Conservation (phyloP, 495 filamentous ascomycete species). For the Bacidia rubella region DNA sequence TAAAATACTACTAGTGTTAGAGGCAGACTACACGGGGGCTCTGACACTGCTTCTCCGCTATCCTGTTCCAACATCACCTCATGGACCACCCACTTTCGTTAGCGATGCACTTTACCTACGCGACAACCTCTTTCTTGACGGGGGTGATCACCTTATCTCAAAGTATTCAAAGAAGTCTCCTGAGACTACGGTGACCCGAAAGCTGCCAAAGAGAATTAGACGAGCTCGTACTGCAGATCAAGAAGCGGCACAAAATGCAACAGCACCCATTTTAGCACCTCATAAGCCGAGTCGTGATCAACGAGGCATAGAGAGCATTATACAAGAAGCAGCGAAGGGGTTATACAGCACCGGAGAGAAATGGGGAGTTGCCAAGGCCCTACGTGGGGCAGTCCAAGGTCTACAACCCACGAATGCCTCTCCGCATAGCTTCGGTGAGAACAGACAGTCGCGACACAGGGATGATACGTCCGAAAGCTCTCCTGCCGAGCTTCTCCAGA, state of each 20-base stretch:
- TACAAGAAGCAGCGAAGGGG: constrained; percentile 76
- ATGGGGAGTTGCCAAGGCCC: constrained; percentile 79
- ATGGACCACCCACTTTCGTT: constrained; percentile 63
- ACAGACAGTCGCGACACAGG: constrained; percentile 24
- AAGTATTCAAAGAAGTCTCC: constrained; percentile 70
- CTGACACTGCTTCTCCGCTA: constrained; percentile 75
- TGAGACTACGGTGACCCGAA: constrained; percentile 23
- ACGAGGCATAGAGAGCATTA: constrained; percentile 56
- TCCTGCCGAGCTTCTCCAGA: constrained; percentile 19
- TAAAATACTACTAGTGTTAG: constrained; percentile 47
- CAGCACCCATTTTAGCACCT: constrained; percentile 34
- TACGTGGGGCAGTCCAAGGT: constrained; percentile 72
- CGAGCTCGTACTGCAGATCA: constrained; percentile 22
- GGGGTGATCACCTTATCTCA: constrained; percentile 59
- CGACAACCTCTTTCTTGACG: constrained; percentile 56
- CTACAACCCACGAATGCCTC: constrained; percentile 34
- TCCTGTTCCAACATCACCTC: constrained; percentile 46
- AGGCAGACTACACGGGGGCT: constrained; percentile 73
- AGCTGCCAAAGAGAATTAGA: constrained; percentile 21
- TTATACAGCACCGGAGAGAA: constrained; percentile 72
- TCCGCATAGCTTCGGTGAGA: constrained; percentile 12
- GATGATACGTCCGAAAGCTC: constrained; percentile 11
- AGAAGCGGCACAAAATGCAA: constrained; percentile 8
- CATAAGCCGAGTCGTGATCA: constrained; percentile 47
- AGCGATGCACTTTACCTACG: constrained; percentile 78